Base-by-base conservation (phyloP, 2,329 filamentous ascomycete species). In the Penicillium palitans region DNA sequence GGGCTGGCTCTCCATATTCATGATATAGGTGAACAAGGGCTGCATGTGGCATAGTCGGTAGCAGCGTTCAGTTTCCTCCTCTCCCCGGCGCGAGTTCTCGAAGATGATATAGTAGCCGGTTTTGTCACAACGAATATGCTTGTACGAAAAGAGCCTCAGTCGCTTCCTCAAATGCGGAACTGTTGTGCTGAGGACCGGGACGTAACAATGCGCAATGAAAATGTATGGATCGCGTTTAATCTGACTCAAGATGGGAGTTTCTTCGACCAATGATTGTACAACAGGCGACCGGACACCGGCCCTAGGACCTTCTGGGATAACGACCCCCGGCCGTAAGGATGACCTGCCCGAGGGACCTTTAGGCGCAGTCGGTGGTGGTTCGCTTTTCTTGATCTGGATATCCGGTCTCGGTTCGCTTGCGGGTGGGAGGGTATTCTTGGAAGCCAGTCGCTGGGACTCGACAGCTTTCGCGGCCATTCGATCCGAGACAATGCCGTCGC, bases 71-170 rank as follows among this genome's bases (percentile, higher is more conserved):
- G 91, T 88, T 75, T 97, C 92, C 55, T 87, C 82, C 67, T 92
- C 88, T 3, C 93, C 93, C 9, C 83, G 81, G 55, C 85, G 84
- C 2, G 87, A 90, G 67, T 93, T 89, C 51, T 90, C 86, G 69
- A 99, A 99, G n/a, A 92, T 81, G 52, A 98, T 86, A 72, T 91
- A 98, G 74, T 97, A 99, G 0, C 95, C 95, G 0, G 87, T 89
- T 58, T 86, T 86, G 72, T 99, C 95, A 59, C 90, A 86, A 35
- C 91, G 85, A 52, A 99, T 89, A 50, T 92, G 87, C 63, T 90
- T 87, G 76, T 93, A 91, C 59, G 85, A 82, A 72, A 90, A 96
- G 51, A 87, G 86, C 74, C 93, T 95, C 54, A 98, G 80, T 51
- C 93, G 85, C 75, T 93, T 96, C 77, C 91, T 91, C 78, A 99